phyloP scores from a whole-genome alignment of 148 eudicot genomes.

The Camellia japonica region DNA sequence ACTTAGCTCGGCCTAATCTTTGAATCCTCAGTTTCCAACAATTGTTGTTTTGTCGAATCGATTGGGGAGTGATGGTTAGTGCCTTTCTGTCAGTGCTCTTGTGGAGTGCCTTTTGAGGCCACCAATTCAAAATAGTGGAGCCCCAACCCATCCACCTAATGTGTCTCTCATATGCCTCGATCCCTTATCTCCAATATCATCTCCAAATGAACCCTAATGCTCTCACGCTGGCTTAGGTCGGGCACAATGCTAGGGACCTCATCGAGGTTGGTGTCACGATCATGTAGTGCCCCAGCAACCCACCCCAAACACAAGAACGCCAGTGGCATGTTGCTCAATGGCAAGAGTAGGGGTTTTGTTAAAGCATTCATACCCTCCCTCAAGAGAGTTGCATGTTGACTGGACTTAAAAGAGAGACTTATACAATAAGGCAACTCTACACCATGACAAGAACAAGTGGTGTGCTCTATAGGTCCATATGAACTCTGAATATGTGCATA shows the following conservation, averaged over 20 bases:
- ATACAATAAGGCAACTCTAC: background rate
- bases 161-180: background rate
- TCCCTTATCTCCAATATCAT: background rate
- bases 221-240: background rate
- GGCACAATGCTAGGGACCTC: background rate
- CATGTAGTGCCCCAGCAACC: background rate
- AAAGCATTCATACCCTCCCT: background rate
- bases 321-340: no score
- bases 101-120: no score
- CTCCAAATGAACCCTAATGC: background rate
- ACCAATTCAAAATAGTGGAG: no score
- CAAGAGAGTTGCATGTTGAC: background rate
- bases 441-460: background rate
- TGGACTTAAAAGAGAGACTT: background rate
- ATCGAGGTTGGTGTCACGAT: background rate
- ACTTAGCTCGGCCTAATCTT: no score
- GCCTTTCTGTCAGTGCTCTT: no score
- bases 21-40: no score
- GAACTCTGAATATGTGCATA: background rate
- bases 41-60: no score
- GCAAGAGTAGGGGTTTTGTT: background rate
- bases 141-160: background rate
- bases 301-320: no score
- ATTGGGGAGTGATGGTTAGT: no score
- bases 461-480: background rate